Evolutionary conservation across 139 green algal species (phyloP).

Genomic region (Spirogloea muscicola): DNA sequence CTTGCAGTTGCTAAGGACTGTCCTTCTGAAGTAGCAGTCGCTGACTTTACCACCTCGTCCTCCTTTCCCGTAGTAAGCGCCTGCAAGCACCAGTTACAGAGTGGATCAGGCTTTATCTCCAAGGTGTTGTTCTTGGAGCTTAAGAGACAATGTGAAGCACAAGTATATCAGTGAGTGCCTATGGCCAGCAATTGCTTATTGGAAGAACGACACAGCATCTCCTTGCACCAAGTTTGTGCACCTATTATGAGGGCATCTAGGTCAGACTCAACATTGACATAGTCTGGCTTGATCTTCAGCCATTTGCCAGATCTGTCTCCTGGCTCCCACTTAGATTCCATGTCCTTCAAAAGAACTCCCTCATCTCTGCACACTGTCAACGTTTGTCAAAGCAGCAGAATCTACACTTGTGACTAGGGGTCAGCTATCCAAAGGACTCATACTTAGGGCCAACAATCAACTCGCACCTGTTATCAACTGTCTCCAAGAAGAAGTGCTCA

Average conservation of each 20-base stretch:
- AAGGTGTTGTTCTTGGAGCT: too few species aligned
- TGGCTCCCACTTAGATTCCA: constrained; percentile 64
- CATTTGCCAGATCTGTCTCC: constrained; percentile 58
- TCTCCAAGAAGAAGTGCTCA: constrained; percentile 41
- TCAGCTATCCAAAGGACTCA: background rate
- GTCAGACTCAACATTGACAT: constrained; percentile 55
- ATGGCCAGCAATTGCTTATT: too few species aligned
- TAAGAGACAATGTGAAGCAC: too few species aligned
- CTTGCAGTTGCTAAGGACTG: too few species aligned
- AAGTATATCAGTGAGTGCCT: too few species aligned
- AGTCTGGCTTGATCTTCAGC: constrained; percentile 69
- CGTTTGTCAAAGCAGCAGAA: background rate
- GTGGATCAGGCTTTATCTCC: too few species aligned
- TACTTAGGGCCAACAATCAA: background rate
- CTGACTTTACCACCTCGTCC: constrained; percentile 6
- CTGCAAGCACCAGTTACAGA: too few species aligned
- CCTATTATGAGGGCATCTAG: constrained; percentile 73
- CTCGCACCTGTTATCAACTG: constrained; percentile 30
- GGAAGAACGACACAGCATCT: too few species aligned
- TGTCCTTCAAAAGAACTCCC: constrained; percentile 76
- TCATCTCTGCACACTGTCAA: constrained; percentile 57
- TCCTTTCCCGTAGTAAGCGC: constrained; percentile 55
- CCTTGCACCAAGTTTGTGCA: too few species aligned
- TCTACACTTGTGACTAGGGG: background rate
- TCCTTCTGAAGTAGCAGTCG: too few species aligned